Evolutionary conservation across 2,329 filamentous ascomycete species (phyloP).

Genomic region (Eurotiales sp.): DNA sequence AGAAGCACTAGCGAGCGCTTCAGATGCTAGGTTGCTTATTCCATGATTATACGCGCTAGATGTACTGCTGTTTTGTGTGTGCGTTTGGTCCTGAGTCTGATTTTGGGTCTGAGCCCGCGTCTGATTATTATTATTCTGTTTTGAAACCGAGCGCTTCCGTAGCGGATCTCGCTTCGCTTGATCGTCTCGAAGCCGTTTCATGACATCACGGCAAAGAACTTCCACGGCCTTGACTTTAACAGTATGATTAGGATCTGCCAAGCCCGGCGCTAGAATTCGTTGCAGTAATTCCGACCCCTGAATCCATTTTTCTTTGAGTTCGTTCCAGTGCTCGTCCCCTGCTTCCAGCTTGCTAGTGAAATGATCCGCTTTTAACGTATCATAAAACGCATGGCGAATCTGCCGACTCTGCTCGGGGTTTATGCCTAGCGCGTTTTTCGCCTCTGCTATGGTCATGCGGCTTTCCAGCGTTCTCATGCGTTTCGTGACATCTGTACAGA

Average conservation of each 20-base stretch:
- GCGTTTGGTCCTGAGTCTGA: too few relatives aligned
- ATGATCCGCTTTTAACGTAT: slow-evolving; percentile 60
- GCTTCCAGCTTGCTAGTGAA: slow-evolving; percentile 72
- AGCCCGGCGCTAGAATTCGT: slow-evolving; percentile 50
- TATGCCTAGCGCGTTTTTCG: slow-evolving; percentile 67
- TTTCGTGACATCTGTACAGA: slow-evolving; percentile 80
- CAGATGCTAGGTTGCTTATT: slow-evolving; percentile 42
- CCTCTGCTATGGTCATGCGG: slow-evolving; percentile 69
- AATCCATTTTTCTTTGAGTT: slow-evolving; percentile 67
- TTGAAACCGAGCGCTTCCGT: slow-evolving; percentile 32
- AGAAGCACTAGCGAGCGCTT: slow-evolving; percentile 41
- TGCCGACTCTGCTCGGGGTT: slow-evolving; percentile 65
- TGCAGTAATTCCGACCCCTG: slow-evolving; percentile 54
- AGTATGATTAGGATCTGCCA: slow-evolving; percentile 51
- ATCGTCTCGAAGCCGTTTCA: slow-evolving; percentile 71
- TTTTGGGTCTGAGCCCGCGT: slow-evolving; percentile 19
- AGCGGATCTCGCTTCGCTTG: slow-evolving; percentile 54
- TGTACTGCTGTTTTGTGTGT: slow-evolving; percentile 24
- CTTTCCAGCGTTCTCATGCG: slow-evolving; percentile 63
- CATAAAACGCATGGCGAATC: slow-evolving; percentile 63
- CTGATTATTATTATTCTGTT: slow-evolving; percentile 19
- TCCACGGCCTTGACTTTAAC: slow-evolving; percentile 64
- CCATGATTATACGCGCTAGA: slow-evolving; percentile 29
- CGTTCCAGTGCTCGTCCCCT: slow-evolving; percentile 66
- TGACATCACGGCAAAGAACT: slow-evolving; percentile 68